Evolutionary conservation across 108 stramenopile species (phyloP).

Genomic region (Aurantiochytrium sp.): DNA sequence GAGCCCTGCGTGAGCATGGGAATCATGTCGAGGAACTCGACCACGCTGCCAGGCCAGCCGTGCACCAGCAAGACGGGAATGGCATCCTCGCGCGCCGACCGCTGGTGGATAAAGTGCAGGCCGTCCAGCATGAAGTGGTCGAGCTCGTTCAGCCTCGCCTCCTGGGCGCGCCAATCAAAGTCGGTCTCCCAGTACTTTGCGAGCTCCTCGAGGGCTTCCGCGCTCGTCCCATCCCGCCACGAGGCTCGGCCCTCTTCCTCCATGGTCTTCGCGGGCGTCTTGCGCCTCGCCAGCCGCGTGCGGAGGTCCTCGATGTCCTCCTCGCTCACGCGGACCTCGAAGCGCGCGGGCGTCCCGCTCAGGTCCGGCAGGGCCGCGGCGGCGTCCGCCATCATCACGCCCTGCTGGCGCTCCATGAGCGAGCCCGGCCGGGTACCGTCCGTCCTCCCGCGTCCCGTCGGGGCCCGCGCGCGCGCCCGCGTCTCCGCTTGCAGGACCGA

Average conservation of each 20-base stretch:
- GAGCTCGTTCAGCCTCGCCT: background rate
- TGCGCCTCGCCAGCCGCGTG: background rate
- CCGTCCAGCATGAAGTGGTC: background rate
- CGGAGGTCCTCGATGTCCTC: background rate
- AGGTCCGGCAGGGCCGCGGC: background rate
- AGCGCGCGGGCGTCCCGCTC: background rate
- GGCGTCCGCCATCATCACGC: too few relatives aligned
- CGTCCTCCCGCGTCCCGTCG: too few relatives aligned
- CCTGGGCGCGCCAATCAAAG: slow-evolving; percentile 9
- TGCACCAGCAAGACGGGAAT: slow-evolving; percentile 14
- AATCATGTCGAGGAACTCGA: background rate
- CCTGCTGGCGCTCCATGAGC: too few relatives aligned
- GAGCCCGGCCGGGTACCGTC: too few relatives aligned
- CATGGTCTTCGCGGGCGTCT: background rate
- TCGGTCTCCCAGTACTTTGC: background rate
- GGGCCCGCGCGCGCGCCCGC: too few relatives aligned
- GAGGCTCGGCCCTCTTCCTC: background rate
- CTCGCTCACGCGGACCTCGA: background rate
- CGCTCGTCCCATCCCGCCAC: background rate
- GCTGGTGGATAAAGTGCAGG: background rate
- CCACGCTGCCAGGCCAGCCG: slow-evolving; percentile 19
- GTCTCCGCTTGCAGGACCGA: too few relatives aligned
- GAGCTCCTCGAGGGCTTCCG: background rate
- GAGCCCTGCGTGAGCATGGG: background rate
- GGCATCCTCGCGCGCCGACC: background rate